Evolutionary conservation across 1,139 yeast species (phyloP).

Genomic region (Yamadazyma diospyri): DNA sequence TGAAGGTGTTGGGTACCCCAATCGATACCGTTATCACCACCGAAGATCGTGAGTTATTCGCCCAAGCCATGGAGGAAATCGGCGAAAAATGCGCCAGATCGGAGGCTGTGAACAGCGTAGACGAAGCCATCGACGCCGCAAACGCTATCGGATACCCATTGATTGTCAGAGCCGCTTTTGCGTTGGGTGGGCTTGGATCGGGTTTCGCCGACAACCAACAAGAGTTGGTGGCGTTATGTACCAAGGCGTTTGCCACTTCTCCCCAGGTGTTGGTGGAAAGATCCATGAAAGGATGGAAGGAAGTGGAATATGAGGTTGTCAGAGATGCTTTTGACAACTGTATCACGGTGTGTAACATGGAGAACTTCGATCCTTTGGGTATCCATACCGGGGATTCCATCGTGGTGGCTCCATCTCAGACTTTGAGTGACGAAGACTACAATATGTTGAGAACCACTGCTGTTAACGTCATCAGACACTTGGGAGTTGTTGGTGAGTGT

Average conservation of each 20-base stretch:
- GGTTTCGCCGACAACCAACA: slow-evolving; percentile 93
- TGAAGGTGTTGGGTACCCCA: slow-evolving; percentile 93
- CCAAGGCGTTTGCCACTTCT: slow-evolving; percentile 89
- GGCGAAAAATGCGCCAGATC: slow-evolving; percentile 93
- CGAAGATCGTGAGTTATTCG: slow-evolving; percentile 95
- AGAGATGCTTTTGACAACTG: slow-evolving; percentile 97
- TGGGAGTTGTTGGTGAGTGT: slow-evolving; percentile 99
- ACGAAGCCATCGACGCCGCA: slow-evolving; percentile 84
- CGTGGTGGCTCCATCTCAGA: slow-evolving; percentile 98
- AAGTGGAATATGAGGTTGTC: slow-evolving; percentile 97
- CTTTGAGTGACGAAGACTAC: slow-evolving; percentile 94
- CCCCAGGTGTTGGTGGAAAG: slow-evolving; percentile 95
- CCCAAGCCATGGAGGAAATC: slow-evolving; percentile 92
- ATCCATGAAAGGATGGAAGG: slow-evolving; percentile 99
- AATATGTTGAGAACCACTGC: slow-evolving; percentile 98
- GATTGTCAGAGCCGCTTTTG: slow-evolving; percentile 96
- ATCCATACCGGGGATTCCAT: slow-evolving; percentile 99
- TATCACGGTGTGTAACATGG: slow-evolving; percentile 99
- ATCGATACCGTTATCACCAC: slow-evolving; percentile 95
- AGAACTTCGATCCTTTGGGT: slow-evolving; percentile 97
- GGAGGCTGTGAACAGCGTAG: slow-evolving; percentile 73
- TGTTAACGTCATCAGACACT: slow-evolving; percentile 92
- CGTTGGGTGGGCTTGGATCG: slow-evolving; percentile 97
- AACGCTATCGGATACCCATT: slow-evolving; percentile 90
- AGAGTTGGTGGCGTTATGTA: slow-evolving; percentile 80